Conservation (phyloP, 192 early-diverging fungal species). For the Dissophora globulifera region DNA sequence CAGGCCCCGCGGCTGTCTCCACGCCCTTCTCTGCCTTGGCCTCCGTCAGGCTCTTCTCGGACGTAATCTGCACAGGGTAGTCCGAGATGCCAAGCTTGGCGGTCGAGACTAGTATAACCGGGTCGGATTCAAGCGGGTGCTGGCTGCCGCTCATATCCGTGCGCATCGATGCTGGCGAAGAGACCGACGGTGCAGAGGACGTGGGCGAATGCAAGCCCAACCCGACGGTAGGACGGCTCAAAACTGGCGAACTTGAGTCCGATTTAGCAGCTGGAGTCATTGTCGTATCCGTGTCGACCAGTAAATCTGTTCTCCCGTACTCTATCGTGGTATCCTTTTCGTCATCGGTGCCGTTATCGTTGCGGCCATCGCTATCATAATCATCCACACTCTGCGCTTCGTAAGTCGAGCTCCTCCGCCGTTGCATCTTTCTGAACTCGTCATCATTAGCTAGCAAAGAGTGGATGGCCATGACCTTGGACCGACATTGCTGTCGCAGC, state of each 20-base stretch:
- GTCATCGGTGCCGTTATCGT: background rate
- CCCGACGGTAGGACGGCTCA: background rate
- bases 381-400: conserved; percentile 1
- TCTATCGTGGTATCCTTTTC: background rate
- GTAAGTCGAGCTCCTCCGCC: background rate
- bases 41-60: background rate
- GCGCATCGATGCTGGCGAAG: background rate
- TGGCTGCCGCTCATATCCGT: background rate
- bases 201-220: background rate
- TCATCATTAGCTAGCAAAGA: conserved; percentile 45
- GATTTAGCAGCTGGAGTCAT: no score
- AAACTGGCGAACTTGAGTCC: no score
- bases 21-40: background rate
- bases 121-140: conserved; percentile 17
- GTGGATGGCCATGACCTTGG: conserved; percentile 50
- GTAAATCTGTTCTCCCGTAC: no score
- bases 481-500: conserved; percentile 43
- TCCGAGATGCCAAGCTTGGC: conserved; percentile 8
- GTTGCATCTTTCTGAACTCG: conserved; percentile 29
- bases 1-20: background rate
- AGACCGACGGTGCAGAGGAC: background rate
- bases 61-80: background rate
- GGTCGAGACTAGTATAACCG: conserved; percentile 32
- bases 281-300: no score
- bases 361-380: background rate